Conservation (phyloP, 306 rosid species). For the Neltuma alba region DNA sequence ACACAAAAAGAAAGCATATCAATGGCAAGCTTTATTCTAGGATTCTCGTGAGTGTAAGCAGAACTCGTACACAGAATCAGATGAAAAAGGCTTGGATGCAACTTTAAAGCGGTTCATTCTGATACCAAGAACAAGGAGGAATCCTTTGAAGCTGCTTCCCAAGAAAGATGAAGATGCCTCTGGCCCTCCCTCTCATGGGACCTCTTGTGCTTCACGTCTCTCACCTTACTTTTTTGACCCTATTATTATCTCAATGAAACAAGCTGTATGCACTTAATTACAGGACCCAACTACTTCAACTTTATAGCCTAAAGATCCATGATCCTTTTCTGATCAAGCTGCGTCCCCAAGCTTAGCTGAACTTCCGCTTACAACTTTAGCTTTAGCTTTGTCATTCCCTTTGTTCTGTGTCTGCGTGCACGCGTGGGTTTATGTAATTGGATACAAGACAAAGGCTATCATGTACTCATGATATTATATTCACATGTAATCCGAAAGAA, state of each 20-base stretch:
- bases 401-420: conserved; percentile 41
- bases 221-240: neutral
- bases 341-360: conserved; percentile 21
- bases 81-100: neutral
- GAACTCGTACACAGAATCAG: neutral
- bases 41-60: neutral
- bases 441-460: conserved; percentile 19
- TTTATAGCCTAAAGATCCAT: conserved; percentile 17
- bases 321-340: conserved; percentile 2
- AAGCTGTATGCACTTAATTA: neutral
- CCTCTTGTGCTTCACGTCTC: neutral
- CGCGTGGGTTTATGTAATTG: conserved; percentile 40
- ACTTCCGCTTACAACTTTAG: conserved; percentile 15
- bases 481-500: neutral
- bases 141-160: neutral
- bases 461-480: neutral
- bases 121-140: neutral
- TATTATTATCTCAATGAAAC: neutral
- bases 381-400: neutral
- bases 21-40: neutral
- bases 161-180: neutral
- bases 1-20: neutral
- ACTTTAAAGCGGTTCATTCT: neutral
- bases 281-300: conserved; percentile 10
- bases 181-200: neutral